These are phyloP conservation scores for Boletus rufocinnamomeus DNA, from an alignment of 768 basidiomycete genomes.

Conservation along the genomic window DNA sequence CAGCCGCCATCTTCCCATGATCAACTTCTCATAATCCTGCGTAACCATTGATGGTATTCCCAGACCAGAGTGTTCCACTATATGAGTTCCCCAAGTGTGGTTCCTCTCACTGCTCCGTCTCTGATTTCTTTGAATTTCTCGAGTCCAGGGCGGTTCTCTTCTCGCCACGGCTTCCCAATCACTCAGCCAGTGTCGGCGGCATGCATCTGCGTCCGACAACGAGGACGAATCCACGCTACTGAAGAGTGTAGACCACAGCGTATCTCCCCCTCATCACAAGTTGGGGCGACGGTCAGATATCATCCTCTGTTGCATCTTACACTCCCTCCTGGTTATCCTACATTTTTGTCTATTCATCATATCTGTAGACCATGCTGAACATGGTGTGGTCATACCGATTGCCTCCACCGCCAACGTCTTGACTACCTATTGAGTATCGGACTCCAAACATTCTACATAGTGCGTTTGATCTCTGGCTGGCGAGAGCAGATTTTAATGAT, in stretches of 20 bases:
- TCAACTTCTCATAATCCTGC: not conserved
- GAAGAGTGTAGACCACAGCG: not conserved
- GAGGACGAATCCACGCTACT: not conserved
- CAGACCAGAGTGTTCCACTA: not conserved
- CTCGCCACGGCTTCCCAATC: not conserved
- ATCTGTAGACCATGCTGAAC: not conserved
- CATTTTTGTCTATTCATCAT: not conserved
- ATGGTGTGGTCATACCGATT: not conserved
- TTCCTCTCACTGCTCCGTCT: not conserved
- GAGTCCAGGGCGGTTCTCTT: not conserved
- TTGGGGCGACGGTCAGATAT: not conserved
- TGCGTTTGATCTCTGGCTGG: not conserved
- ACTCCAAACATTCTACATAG: not conserved
- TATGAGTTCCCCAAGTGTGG: not conserved
- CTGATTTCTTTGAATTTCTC: not conserved
- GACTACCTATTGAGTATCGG: not conserved
- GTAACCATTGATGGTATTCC: no score
- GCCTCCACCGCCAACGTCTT: not conserved
- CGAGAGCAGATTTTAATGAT: not conserved
- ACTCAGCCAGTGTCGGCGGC: not conserved
- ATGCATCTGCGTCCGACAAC: not conserved
- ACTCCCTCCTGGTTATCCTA: not conserved
- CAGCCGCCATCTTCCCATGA: not conserved
- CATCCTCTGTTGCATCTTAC: not conserved
- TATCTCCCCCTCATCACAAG: not conserved